phyloP scores from a whole-genome alignment of 1,284 basidiomycete species.

The Earliella scabrosa region DNA sequence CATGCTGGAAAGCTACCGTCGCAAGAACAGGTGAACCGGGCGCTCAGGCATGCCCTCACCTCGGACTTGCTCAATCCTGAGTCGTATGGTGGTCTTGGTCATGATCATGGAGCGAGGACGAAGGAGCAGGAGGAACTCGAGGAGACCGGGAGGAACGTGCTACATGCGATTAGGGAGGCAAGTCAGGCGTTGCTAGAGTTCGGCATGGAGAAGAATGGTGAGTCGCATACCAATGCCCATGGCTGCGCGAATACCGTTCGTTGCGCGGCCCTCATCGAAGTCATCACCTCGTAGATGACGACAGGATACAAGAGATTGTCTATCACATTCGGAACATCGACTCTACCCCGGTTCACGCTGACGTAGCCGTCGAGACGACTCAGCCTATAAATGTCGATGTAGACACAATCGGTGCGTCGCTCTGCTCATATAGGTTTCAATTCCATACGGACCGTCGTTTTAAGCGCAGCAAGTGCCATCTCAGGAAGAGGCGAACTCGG shows the following conservation, averaged over 20 bases:
- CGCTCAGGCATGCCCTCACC: slow-evolving; percentile 37
- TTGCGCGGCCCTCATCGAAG: no score
- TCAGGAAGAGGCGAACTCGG: slow-evolving; percentile 38
- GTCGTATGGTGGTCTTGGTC: neutral
- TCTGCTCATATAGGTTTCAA: neutral
- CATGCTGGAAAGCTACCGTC: slow-evolving; percentile 53
- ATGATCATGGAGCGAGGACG: neutral
- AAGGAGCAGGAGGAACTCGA: slow-evolving; percentile 37
- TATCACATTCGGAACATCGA: slow-evolving; percentile 25
- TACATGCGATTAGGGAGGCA: slow-evolving; percentile 39
- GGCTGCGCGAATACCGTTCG: no score
- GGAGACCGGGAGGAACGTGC: slow-evolving; percentile 36
- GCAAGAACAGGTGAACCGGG: slow-evolving; percentile 45
- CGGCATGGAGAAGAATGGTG: slow-evolving; percentile 56
- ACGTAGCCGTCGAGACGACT: slow-evolving; percentile 27
- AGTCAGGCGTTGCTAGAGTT: slow-evolving; percentile 44
- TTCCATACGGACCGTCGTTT: neutral
- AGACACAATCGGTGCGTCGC: slow-evolving; percentile 4
- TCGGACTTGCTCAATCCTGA: slow-evolving; percentile 40
- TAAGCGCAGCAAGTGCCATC: slow-evolving; percentile 17
- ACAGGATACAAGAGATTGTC: slow-evolving; percentile 49
- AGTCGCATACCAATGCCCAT: no score
- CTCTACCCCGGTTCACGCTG: slow-evolving; percentile 29
- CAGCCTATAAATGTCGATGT: neutral
- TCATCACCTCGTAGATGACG: no score